Evolutionary conservation across 495 filamentous ascomycete genomes (phyloP).

Genomic region (Bathelium albidoporum): DNA sequence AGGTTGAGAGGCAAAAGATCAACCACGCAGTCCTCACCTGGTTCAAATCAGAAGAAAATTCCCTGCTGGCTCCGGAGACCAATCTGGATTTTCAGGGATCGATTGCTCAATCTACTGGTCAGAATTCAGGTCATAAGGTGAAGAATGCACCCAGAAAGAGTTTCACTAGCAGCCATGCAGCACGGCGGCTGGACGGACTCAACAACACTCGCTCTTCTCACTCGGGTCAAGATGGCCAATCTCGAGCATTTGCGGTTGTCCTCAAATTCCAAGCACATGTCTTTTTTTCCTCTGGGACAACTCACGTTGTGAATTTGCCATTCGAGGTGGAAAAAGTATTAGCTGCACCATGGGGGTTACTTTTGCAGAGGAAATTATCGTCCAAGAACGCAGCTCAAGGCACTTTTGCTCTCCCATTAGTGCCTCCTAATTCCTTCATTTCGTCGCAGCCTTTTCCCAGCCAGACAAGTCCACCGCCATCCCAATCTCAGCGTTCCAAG

Average conservation of each 20-base stretch:
- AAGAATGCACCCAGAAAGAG: slow-evolving; percentile 1
- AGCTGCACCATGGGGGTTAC: slow-evolving; percentile 66
- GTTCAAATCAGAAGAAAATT: slow-evolving; percentile 47
- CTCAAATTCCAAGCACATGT: slow-evolving; percentile 89
- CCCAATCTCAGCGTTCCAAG: neutral
- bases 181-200: neutral
- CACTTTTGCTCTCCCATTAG: slow-evolving; percentile 23
- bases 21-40: slow-evolving; percentile 73
- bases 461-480: neutral
- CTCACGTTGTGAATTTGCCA: slow-evolving; percentile 82
- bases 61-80: slow-evolving; percentile 8
- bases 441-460: slow-evolving; percentile 38
- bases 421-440: slow-evolving; percentile 73
- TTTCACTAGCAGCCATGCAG: neutral
- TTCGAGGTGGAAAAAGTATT: slow-evolving; percentile 88
- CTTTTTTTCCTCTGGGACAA: slow-evolving; percentile 79
- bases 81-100: neutral
- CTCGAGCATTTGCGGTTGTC: slow-evolving; percentile 76
- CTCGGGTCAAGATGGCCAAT: slow-evolving; percentile 7
- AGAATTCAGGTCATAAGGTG: slow-evolving; percentile 11
- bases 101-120: neutral
- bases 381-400: slow-evolving; percentile 16
- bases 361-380: slow-evolving; percentile 67
- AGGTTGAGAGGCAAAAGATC: slow-evolving; percentile 74
- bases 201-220: slow-evolving; percentile 11